Evolutionary conservation across 768 basidiomycete species (phyloP).

Genomic region (Lactarius hengduanensis): DNA sequence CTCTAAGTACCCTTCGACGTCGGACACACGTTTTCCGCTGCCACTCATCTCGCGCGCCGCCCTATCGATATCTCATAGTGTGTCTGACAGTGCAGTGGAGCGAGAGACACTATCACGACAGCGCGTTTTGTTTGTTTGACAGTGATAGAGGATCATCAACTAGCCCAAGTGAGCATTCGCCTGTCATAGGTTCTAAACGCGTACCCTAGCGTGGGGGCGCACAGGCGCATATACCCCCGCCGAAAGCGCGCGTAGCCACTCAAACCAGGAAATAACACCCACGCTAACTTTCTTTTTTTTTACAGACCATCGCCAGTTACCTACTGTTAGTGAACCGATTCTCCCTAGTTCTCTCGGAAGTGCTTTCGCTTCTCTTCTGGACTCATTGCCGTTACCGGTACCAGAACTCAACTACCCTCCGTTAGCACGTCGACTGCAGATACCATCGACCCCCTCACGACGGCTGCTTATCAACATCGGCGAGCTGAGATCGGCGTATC

Average conservation of each 20-base stretch:
- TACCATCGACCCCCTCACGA: too few species aligned
- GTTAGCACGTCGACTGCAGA: too few species aligned
- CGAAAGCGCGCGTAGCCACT: neutral
- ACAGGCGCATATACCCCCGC: slow-evolving; percentile 12
- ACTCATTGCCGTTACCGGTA: too few species aligned
- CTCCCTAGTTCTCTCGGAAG: slow-evolving; percentile 8
- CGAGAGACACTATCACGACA: slow-evolving; percentile 45
- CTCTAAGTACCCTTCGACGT: slow-evolving; percentile 27
- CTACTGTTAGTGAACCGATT: slow-evolving; percentile 24
- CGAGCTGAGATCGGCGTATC: too few species aligned
- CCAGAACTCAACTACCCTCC: too few species aligned
- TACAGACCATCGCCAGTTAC: slow-evolving; percentile 16
- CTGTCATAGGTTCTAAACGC: slow-evolving; percentile 29
- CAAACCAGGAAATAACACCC: neutral
- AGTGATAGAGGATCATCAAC: slow-evolving; percentile 46
- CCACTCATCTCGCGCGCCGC: slow-evolving; percentile 38
- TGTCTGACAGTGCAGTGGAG: slow-evolving; percentile 40
- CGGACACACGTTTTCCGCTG: slow-evolving; percentile 35
- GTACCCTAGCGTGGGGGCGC: neutral
- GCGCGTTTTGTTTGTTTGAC: slow-evolving; percentile 57
- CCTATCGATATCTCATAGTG: slow-evolving; percentile 29
- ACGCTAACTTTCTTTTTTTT: neutral
- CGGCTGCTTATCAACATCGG: too few species aligned
- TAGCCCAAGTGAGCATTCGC: slow-evolving; percentile 40
- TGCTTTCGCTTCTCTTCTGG: slow-evolving; percentile 15